Evolutionary conservation across 2,329 filamentous ascomycete species (phyloP), one percentile per base, ranked within the genome.

Genomic region (Clonostachys solani): DNA sequence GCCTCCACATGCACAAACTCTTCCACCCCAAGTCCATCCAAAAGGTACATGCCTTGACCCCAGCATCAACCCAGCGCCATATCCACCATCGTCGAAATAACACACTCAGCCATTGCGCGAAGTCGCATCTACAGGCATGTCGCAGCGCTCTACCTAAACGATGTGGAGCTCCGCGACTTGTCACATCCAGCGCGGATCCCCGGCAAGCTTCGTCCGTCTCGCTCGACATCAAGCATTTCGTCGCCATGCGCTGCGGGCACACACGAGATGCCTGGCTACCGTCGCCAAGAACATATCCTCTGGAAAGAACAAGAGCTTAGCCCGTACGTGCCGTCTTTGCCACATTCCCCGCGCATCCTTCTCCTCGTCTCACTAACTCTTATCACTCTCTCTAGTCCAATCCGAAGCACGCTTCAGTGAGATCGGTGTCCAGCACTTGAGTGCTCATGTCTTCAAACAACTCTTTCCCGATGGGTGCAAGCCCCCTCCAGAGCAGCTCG

Each of bases 341-440:
- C 17, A 15, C 13, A 10, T 10, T 15, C 37, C 33, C 16, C 13
- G 23, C 23, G 23, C 23, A 33, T 5, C 38, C 42, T 17, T 43
- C 17, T 17, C 7, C 5, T 18, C 9, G 9, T 44, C n/a, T 41
- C 19, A 12, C 16, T 45, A 13, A 23, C 34, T 15, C 15, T 48
- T 40, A 49, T 56, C 50, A 49, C 43, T 23, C 17, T 40, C 47
- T 18, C 38, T 51, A 76, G 72, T 79, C 33, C 60, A 68, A 1
- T 77, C 80, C 7, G 68, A 78, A 48, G 75, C 89, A 43, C 84
- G 94, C 54, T 89, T 87, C 72, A 99, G 95, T 68, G 88, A 95
- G 56, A 92, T 99, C 57, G 90, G 89, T 46, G 89, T 99, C 37
- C 94, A 99, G 69, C 92, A 97, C 60, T 74, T 99, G 56, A 96